Evolutionary conservation across 345 rosid species (phyloP), one percentile per base, ranked within the genome.

Genomic region (Hevea brasiliensis): DNA sequence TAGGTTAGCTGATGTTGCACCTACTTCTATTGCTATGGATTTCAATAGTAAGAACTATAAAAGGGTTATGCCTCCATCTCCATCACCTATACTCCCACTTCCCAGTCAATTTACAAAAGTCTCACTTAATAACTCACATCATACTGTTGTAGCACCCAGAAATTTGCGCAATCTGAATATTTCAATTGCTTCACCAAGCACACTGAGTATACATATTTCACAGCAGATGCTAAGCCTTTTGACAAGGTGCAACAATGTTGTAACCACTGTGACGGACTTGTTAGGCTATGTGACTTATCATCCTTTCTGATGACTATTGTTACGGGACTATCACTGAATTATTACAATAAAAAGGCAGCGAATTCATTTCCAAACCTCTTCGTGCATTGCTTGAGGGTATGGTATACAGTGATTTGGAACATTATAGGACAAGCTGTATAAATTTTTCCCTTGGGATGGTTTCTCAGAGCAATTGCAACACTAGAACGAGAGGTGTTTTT

Each of bases 191-290:
- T 61, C 80, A 24, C 32, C 78, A n/a, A 68, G 65, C 61, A 23
- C 76, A 2, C 60, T 63, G 6, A 68, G 70, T 68, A 74, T 82
- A 11, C 98, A 96, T 77, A 88, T 96, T 29, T 93, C 99, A 18
- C 90, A 89, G 88, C 97, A 91, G 88, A 96, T 96, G 99, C 87
- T 96, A 57, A 89, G 84, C 89, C 98, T 96, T 17, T 75, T 96
- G 83, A 84, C 92, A 10, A 89, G 88, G 79, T 96, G 99, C 91
- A 93, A 90, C 55, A 97, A 96, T n/a, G 97, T 93, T n/a, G 98
- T 96, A 54, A 73, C 85, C 67, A 77, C 85, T 8, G 83, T 93
- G 60, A 77, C 92, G n/a, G 89, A 95, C 79, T 24, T 87, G 76
- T 81, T 93, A 66, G 99, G 99, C 79, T 93, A 93, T 44, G 89